Base-by-base conservation (phyloP, 306 rosid genomes). In the Citrullus colocynthis region DNA sequence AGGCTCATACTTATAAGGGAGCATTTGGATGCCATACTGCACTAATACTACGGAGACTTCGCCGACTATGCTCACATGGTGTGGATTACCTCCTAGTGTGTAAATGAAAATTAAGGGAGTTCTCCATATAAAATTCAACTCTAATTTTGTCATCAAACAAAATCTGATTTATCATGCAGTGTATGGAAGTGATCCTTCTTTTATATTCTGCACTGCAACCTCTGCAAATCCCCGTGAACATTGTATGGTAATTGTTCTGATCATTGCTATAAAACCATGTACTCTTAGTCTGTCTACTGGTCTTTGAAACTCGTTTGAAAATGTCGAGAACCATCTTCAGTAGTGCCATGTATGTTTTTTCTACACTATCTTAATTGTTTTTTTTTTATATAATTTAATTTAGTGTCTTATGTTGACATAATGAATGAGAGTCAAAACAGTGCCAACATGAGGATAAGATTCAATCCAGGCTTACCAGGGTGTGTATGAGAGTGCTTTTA, bases 21-120 rank as follows among this genome's bases (percentile, higher is more conserved):
- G 97, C 97, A 78, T 90, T 95, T 86, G 97, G 98, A 82, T 87
- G 97, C 79, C 98, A 92, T 82, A 95, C 97, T 69, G 96, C 97
- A 76, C 85, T 92, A 73, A 88, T 89, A 79, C 71, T 90, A 66
- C 82, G 98, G 87, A 87, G 98, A 87, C 92, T 95, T 77, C 83
- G 79, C 75, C 87, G 97, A 79, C 92, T 90, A 67, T 95, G 98
- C 82, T 85, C 90, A 39, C 88, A 92, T 75, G 92, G 98, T 95
- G 82, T 34, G 75, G 7, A 75, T 39, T 58, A 18, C 71, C 82
- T 65, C 58, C 51, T 20, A 61, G 11, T 14, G 56, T 42, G 83
- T 62, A 57, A 24, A 69, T 69, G 42, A 70, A 67, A 78, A 63
- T 80, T 75, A 48, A 70, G 37, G 78, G 74, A 84, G 59, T 80